Conservation (phyloP, 1,139 yeast genomes). For the Cylindricascospora bacillispora region DNA sequence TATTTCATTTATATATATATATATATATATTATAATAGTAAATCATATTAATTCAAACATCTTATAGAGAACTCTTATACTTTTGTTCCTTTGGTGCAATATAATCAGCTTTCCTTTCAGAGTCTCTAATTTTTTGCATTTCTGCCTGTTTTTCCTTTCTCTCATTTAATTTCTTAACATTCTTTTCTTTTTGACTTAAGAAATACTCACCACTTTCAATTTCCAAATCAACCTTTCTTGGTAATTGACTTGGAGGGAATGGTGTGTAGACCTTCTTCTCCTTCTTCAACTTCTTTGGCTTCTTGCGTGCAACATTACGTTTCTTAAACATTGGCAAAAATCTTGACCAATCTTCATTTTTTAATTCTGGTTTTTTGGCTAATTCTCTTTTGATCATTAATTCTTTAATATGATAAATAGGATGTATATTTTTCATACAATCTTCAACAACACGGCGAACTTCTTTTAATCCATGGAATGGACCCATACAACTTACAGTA, state of each 20-base stretch:
- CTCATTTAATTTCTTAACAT: slow-evolving; percentile 55
- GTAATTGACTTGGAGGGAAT: slow-evolving; percentile 96
- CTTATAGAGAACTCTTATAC: too few species aligned
- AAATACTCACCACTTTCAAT: slow-evolving; percentile 98
- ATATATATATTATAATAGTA: too few species aligned
- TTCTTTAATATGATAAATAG: slow-evolving; percentile 93
- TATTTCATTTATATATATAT: too few species aligned
- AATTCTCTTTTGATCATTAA: slow-evolving; percentile 94
- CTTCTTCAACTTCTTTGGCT: slow-evolving; percentile 50
- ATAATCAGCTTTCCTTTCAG: slow-evolving; percentile 65
- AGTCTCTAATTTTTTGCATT: slow-evolving; percentile 49
- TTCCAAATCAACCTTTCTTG: slow-evolving; percentile 94
- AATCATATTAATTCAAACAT: too few species aligned
- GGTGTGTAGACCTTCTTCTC: slow-evolving; percentile 92
- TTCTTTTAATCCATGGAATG: slow-evolving; percentile 83
- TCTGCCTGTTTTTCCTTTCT: slow-evolving; percentile 71
- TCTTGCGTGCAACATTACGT: slow-evolving; percentile 89
- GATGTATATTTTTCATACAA: slow-evolving; percentile 93
- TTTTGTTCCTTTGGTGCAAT: slow-evolving; percentile 71
- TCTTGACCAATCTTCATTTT: slow-evolving; percentile 93
- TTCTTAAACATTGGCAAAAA: slow-evolving; percentile 95
- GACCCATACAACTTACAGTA: slow-evolving; percentile 97
- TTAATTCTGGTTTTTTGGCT: slow-evolving; percentile 88
- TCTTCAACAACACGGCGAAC: slow-evolving; percentile 92
- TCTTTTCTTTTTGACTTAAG: slow-evolving; percentile 75